phyloP scores from a whole-genome alignment of 768 basidiomycete genomes.

The Coprinellus micaceus region DNA sequence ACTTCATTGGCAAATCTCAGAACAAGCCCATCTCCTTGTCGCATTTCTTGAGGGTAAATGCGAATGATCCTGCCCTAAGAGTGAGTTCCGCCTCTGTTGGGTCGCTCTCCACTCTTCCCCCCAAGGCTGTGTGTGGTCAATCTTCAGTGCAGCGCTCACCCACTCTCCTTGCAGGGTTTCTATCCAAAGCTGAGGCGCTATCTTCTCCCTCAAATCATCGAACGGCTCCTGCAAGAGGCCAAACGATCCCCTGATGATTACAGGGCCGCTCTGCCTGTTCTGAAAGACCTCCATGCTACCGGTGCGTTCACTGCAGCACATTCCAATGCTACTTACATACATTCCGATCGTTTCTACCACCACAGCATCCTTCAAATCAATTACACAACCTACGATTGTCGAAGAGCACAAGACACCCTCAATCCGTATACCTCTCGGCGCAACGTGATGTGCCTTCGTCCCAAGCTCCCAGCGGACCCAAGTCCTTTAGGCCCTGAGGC shows the following conservation, averaged over 20 bases:
- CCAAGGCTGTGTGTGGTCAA: neutral
- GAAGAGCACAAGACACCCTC: constrained; percentile 15
- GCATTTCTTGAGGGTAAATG: neutral
- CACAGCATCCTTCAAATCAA: constrained; percentile 12
- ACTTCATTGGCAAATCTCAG: constrained; percentile 4
- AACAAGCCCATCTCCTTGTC: neutral
- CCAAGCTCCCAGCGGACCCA: too few species aligned
- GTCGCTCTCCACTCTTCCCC: too few species aligned
- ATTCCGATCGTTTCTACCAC: constrained; percentile 8
- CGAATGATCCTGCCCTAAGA: neutral
- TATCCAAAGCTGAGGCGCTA: neutral
- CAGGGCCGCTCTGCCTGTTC: neutral
- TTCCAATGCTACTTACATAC: neutral
- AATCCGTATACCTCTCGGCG: constrained; percentile 8
- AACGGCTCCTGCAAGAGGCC: neutral
- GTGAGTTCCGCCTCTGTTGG: neutral
- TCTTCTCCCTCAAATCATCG: neutral
- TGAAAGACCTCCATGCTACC: neutral
- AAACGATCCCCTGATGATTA: neutral
- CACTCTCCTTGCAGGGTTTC: constrained; percentile 1
- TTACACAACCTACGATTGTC: constrained; percentile 17
- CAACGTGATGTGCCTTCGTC: constrained; percentile 1
- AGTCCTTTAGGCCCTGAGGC: too few species aligned
- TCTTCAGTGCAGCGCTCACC: too few species aligned
- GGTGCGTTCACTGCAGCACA: neutral